Evolutionary conservation across 2,329 filamentous ascomycete genomes (phyloP).

Genomic region (Ciborinia camelliae): DNA sequence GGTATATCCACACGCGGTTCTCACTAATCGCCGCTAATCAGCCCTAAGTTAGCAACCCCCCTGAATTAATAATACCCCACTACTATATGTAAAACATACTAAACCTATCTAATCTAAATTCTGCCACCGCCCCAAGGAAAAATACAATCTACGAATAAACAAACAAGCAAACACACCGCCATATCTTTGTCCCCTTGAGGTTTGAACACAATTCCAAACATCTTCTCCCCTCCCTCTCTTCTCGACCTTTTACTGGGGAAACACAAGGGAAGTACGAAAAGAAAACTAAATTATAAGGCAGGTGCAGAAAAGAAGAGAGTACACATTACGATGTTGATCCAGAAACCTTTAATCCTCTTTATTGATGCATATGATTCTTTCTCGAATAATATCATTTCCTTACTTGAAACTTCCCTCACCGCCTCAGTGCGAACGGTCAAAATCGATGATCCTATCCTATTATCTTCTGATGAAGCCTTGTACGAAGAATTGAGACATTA

Average conservation of each 20-base stretch:
- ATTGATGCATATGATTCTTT: constrained; percentile 97
- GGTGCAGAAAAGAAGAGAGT: neutral
- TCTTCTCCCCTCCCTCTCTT: neutral
- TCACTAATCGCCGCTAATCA: constrained; percentile 15
- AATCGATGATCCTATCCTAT: constrained; percentile 59
- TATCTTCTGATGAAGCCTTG: constrained; percentile 46
- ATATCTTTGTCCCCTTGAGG: constrained; percentile 13
- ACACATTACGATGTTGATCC: constrained; percentile 30
- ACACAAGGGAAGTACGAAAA: neutral
- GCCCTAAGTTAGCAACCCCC: neutral
- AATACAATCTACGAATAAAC: neutral
- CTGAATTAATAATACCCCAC: neutral
- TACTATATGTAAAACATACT: neutral
- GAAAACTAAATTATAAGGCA: neutral
- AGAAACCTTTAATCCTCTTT: constrained; percentile 63
- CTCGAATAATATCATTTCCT: constrained; percentile 86
- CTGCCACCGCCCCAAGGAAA: constrained; percentile 11
- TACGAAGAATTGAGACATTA: constrained; percentile 56
- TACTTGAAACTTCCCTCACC: constrained; percentile 67
- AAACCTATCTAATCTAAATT: neutral
- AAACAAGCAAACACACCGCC: constrained; percentile 8
- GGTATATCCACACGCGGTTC: neutral
- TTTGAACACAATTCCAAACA: constrained; percentile 3
- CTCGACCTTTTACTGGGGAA: neutral
- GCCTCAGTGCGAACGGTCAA: constrained; percentile 68